phyloP scores from a whole-genome alignment of 1,139 yeast species.

The Nakaseomyces uthaithaninus region DNA sequence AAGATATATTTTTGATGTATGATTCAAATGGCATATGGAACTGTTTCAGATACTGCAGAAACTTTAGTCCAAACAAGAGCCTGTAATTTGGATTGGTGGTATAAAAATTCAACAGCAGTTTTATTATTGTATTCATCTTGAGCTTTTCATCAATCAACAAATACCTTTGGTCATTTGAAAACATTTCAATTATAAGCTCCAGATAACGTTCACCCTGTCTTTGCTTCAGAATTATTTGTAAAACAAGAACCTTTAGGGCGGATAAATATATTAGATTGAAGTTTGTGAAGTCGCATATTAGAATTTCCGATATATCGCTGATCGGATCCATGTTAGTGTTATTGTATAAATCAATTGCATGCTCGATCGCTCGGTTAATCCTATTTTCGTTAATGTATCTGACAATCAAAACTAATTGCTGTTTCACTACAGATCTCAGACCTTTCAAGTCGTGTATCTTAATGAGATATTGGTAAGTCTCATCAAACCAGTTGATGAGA shows the following conservation, averaged over 20 bases:
- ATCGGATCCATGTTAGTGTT: conserved; percentile 17
- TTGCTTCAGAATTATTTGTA: conserved; percentile 25
- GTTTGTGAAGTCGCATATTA: conserved; percentile 23
- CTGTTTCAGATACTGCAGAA: conserved; percentile 25
- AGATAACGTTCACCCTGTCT: conserved; percentile 13
- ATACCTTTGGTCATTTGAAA: conserved; percentile 26
- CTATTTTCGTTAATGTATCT: conserved; percentile 17
- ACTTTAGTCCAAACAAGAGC: conserved; percentile 27
- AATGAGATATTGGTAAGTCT: conserved; percentile 9
- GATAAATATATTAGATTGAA: conserved; percentile 23
- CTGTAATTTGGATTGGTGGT: conserved; percentile 19
- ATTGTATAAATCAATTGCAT: conserved; percentile 22
- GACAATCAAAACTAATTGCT: conserved; percentile 24
- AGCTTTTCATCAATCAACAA: conserved; percentile 14
- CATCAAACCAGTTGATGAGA: conserved; percentile 11
- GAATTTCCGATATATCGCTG: conserved; percentile 17
- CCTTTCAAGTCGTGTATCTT: conserved; percentile 17
- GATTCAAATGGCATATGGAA: conserved; percentile 19
- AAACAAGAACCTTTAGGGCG: conserved; percentile 24
- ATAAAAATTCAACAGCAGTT: conserved; percentile 27
- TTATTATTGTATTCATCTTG: conserved; percentile 21
- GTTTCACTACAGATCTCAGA: conserved; percentile 16
- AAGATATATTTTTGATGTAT: conserved; percentile 24
- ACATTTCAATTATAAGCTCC: conserved; percentile 17
- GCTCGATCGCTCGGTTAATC: conserved; percentile 13